Percentiles rank a stretch among this genome's conserved stretches.
These are phyloP conservation scores for Fraxinus sp. DNA, from an alignment of 305 asterid species.

Conservation along the genomic window DNA sequence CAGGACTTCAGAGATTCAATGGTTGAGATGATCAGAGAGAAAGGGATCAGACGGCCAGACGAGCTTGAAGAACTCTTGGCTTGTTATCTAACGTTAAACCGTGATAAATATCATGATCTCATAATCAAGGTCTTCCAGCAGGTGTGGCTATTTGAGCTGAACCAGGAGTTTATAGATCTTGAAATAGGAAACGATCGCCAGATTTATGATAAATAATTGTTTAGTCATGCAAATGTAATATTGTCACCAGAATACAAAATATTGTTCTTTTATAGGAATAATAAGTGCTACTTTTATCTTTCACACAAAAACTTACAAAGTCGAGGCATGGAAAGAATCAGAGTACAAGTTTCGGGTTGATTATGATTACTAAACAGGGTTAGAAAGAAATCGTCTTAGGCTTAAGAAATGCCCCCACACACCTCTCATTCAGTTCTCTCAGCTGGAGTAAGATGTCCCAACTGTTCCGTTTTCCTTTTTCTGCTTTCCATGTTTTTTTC, in stretches of 20 bases:
- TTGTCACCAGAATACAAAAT: neutral
- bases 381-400: neutral
- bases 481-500: conserved; percentile 34
- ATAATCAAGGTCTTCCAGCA: conserved; percentile 50
- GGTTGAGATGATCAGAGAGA: conserved; percentile 50
- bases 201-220: neutral
- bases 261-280: neutral
- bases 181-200: neutral
- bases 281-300: neutral
- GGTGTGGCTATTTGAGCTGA: conserved; percentile 42
- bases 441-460: neutral
- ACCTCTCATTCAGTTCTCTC: neutral
- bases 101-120: conserved; percentile 41
- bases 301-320: neutral
- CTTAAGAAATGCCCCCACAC: neutral
- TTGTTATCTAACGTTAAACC: conserved; percentile 44
- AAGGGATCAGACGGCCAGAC: conserved; percentile 34
- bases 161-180: conserved; percentile 18
- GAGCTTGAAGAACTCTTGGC: conserved; percentile 52
- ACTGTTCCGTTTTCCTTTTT: conserved; percentile 33
- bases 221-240: neutral
- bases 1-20: conserved; percentile 50
- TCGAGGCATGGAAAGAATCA: neutral
- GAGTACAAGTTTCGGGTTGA: neutral
- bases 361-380: neutral